Conservation (phyloP, 257 asterid species). For the Jasminum sambac region DNA sequence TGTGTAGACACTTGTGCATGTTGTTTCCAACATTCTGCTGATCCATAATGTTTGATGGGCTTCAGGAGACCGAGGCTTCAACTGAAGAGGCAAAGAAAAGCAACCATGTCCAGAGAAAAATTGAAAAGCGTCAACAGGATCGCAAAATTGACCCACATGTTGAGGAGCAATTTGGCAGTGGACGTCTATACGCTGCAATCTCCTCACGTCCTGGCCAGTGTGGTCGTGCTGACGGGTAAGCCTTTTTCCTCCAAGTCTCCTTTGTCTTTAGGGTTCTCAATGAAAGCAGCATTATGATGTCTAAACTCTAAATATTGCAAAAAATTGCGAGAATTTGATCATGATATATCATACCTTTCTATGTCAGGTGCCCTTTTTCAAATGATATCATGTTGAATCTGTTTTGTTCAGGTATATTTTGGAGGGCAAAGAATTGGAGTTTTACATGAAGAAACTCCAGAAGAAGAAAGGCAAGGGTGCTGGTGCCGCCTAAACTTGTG, state of each 20-base stretch:
- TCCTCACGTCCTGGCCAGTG: constrained; percentile 71
- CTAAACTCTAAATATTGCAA: too few relatives aligned
- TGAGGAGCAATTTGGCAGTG: constrained; percentile 62
- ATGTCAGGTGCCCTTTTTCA: neutral
- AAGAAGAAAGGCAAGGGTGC: constrained; percentile 12
- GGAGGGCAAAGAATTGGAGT: constrained; percentile 9
- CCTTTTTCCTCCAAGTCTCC: constrained; percentile 3
- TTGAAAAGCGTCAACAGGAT: constrained; percentile 62
- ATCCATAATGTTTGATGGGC: neutral
- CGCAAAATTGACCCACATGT: constrained; percentile 60
- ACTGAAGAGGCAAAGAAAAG: constrained; percentile 63
- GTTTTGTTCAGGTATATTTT: constrained; percentile 1
- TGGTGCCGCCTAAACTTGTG: neutral
- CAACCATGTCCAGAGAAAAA: constrained; percentile 54
- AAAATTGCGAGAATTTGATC: neutral
- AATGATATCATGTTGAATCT: neutral
- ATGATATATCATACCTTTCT: too few relatives aligned
- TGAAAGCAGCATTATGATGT: too few relatives aligned
- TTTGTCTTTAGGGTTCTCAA: neutral
- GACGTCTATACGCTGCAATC: constrained; percentile 59
- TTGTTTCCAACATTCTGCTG: neutral
- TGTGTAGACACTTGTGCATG: too few relatives aligned
- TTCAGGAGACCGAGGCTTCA: constrained; percentile 41
- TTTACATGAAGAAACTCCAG: constrained; percentile 8
- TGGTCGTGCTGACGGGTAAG: constrained; percentile 67